These are phyloP conservation scores for Aegilops speltoides DNA, from an alignment of 176 grass and related monocot genomes.

Conservation along the genomic window DNA sequence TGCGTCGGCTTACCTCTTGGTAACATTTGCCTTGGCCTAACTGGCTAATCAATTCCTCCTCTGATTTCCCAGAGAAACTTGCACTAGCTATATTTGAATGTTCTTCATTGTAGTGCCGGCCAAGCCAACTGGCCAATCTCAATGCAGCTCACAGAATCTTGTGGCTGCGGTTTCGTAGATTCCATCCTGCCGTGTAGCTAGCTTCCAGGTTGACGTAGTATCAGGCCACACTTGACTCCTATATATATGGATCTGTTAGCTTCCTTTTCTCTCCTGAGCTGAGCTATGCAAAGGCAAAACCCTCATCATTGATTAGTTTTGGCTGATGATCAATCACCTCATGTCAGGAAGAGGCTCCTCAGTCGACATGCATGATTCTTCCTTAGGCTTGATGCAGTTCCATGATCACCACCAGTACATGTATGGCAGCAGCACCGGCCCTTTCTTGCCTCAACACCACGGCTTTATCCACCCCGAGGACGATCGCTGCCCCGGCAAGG, in stretches of 20 bases:
- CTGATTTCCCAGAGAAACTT: background rate
- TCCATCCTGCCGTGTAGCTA: conserved; percentile 27
- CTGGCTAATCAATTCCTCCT: background rate
- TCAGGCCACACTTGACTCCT: background rate
- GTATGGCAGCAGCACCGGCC: conserved; percentile 6
- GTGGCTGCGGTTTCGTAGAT: conserved; percentile 21
- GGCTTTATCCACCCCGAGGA: background rate
- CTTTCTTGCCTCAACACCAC: conserved; percentile 25
- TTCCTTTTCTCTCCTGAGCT: background rate
- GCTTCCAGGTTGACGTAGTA: conserved; percentile 42
- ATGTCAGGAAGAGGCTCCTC: conserved; percentile 34
- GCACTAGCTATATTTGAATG: background rate
- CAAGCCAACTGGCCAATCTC: conserved; percentile 21
- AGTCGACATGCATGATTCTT: conserved; percentile 43
- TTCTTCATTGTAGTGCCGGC: conserved; percentile 31
- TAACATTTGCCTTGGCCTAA: background rate
- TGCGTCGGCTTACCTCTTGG: too few species aligned
- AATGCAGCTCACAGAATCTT: conserved; percentile 19
- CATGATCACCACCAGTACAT: conserved; percentile 40
- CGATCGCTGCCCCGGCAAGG: conserved; percentile 9
- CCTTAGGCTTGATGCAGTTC: conserved; percentile 43
- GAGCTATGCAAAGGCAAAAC: conserved; percentile 18
- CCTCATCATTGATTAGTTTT: conserved; percentile 4
- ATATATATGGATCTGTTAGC: background rate
- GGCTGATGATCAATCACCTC: background rate